Evolutionary conservation across 768 basidiomycete genomes (phyloP), one percentile per base, ranked within the genome.

Genomic region (Boletus rufocinnamomeus): DNA sequence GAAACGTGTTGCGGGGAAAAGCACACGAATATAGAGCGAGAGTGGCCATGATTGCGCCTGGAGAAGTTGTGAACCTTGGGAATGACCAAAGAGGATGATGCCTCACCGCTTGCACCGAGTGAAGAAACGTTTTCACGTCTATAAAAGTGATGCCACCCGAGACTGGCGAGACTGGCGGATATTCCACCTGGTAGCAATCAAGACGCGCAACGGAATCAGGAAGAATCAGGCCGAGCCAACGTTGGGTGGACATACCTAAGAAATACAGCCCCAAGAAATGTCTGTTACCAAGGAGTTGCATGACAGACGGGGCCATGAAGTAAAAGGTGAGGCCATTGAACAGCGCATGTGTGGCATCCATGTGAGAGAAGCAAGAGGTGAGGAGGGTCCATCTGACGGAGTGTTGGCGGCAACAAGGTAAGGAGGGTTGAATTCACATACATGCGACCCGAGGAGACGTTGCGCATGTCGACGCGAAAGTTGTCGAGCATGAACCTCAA

Each of bases 311-410:
- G 0, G 86, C 88, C 81, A 92, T 84, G 75, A 89, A 93, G 72
- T 79, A 91, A 72, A 84, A 90, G 0, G 87, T 85, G 66, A 91
- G 80, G n/a, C 83, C 84, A 66, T 93, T 93, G 70, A 91, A 79
- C n/a, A 90, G 61, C 4, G 89, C 80, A 66, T 93, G 91, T 1
- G 68, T 61, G n/a, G 78, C 40, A 30, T 80, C 77, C 62, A 79
- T 71, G 65, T 93, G 90, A 5, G 89, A 90, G 76, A 94, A 93
- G 58, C 78, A 79, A 19, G 82, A 76, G 0, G 91, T 89, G 11
- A 91, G 62, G 27, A 85, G 75, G 0, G 89, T 91, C 89, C 89
- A 93, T 68, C 91, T 93, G 54, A 16, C 17, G 30, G 32, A 2
- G 50, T 16, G 55, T 64, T 16, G 30, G 63, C 34, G 21, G 28